A percentile compares a stretch with the other conserved stretches of the same genome.
phyloP scores from a whole-genome alignment of 2,329 filamentous ascomycete genomes.

The Cladosporium velox region DNA sequence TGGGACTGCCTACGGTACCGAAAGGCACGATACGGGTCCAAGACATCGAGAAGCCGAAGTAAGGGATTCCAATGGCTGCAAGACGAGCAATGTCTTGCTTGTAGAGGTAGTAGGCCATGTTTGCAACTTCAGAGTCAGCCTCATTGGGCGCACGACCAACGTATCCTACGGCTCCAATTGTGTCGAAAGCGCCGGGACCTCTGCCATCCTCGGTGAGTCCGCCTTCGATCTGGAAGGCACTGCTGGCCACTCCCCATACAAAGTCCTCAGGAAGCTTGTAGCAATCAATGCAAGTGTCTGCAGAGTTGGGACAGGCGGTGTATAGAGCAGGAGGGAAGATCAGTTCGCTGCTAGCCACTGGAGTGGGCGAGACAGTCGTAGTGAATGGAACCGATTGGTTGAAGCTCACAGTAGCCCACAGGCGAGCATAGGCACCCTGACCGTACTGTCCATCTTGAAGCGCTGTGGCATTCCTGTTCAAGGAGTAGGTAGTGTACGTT shows the following conservation, averaged over 20 bases:
- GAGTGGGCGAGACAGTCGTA: constrained; percentile 34
- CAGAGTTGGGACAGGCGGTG: constrained; percentile 34
- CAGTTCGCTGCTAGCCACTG: constrained; percentile 35
- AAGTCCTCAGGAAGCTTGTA: constrained; percentile 31
- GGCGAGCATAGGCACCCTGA: constrained; percentile 27
- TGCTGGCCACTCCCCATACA: constrained; percentile 28
- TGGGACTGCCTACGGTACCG: constrained; percentile 41
- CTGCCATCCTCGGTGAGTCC: constrained; percentile 26
- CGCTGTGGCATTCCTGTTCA: constrained; percentile 17
- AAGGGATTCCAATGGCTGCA: constrained; percentile 35
- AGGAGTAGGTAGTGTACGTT: constrained; percentile 23
- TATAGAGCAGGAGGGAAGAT: constrained; percentile 37
- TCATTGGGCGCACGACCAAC: constrained; percentile 19
- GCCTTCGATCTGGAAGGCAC: constrained; percentile 31
- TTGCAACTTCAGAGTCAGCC: constrained; percentile 50
- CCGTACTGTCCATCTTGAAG: constrained; percentile 29
- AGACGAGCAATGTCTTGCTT: constrained; percentile 48
- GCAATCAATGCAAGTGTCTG: constrained; percentile 33
- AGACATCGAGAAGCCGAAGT: constrained; percentile 45
- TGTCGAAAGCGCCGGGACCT: constrained; percentile 25
- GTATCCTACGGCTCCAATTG: constrained; percentile 8
- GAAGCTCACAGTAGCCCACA: constrained; percentile 27
- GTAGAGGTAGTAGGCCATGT: constrained; percentile 53
- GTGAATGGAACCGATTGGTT: constrained; percentile 32
- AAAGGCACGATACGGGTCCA: constrained; percentile 53